phyloP scores from a whole-genome alignment of 257 asterid species.

The Ophiorrhiza pumila region DNA sequence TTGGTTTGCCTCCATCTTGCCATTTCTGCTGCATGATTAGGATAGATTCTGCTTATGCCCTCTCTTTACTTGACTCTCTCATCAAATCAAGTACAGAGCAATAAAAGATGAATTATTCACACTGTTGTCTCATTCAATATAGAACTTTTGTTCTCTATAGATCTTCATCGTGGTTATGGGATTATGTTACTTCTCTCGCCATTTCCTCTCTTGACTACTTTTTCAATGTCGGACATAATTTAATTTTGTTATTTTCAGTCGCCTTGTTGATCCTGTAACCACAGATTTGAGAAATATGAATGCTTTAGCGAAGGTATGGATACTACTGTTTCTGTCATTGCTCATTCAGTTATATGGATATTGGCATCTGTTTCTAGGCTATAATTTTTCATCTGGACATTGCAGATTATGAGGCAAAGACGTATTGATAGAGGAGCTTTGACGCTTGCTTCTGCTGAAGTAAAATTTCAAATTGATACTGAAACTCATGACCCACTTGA shows the following conservation, averaged over 20 bases:
- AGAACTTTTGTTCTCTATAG: not conserved
- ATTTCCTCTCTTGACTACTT: constrained; percentile 1
- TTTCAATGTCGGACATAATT: constrained; percentile 5
- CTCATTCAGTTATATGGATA: not conserved
- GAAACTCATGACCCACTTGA: constrained; percentile 99
- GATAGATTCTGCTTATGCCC: not conserved
- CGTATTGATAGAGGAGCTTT: constrained; percentile 97
- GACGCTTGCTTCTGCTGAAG: constrained; percentile 99
- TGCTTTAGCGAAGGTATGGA: constrained; percentile 78
- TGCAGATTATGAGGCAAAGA: constrained; percentile 93
- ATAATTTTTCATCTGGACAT: constrained; percentile 7
- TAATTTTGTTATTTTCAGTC: constrained; percentile 47
- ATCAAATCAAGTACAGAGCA: not conserved
- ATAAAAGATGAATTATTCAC: not conserved
- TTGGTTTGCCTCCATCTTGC: not conserved
- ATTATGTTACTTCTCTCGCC: constrained; percentile 8
- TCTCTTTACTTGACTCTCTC: constrained; percentile 3
- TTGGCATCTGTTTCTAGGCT: not conserved
- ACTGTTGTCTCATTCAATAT: not conserved
- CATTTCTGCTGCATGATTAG: not conserved
- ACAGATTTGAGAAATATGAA: constrained; percentile 91
- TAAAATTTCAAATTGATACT: constrained; percentile 93
- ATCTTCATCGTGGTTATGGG: not conserved
- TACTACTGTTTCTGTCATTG: constrained; percentile 7
- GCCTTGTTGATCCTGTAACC: constrained; percentile 85